Conservation (phyloP, 2,329 filamentous ascomycete species). For the Fusarium sp. region DNA sequence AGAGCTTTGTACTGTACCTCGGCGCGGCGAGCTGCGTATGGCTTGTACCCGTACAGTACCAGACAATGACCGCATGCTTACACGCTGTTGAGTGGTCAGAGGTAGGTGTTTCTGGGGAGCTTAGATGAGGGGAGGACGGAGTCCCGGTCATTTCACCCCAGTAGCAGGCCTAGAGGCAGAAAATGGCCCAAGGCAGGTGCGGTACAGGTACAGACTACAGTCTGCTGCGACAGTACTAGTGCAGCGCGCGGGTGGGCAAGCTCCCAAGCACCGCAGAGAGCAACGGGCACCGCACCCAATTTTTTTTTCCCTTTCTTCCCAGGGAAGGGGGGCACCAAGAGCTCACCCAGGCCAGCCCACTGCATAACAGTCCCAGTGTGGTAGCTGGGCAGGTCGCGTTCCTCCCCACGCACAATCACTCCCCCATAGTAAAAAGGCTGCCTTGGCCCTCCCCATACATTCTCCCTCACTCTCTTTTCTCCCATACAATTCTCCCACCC, state of each 20-base stretch:
- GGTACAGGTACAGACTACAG: constrained; percentile 29
- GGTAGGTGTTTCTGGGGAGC: constrained; percentile 31
- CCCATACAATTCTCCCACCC: constrained; percentile 69
- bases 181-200: constrained; percentile 31
- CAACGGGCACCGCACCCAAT: constrained; percentile 41
- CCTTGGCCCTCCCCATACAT: constrained; percentile 63
- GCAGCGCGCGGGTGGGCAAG: constrained; percentile 24
- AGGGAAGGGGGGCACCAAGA: constrained; percentile 33
- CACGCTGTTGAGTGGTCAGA: constrained; percentile 38
- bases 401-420: constrained; percentile 64
- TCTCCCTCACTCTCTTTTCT: constrained; percentile 64
- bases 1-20: constrained; percentile 49
- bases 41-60: constrained; percentile 54
- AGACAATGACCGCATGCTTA: constrained; percentile 36
- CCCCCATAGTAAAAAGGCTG: constrained; percentile 73
- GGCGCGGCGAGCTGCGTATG: constrained; percentile 44
- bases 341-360: constrained; percentile 35
- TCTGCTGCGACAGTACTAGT: constrained; percentile 38
- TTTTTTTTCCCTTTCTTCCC: constrained; percentile 21
- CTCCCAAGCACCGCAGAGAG: constrained; percentile 33
- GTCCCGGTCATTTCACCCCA: constrained; percentile 32
- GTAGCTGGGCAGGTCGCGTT: constrained; percentile 44
- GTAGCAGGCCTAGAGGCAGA: constrained; percentile 20
- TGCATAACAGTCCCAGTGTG: constrained; percentile 41
- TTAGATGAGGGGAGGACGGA: constrained; percentile 38